These are phyloP conservation scores for Trametes villosa DNA, from an alignment of 768 basidiomycete genomes.

Conservation along the genomic window DNA sequence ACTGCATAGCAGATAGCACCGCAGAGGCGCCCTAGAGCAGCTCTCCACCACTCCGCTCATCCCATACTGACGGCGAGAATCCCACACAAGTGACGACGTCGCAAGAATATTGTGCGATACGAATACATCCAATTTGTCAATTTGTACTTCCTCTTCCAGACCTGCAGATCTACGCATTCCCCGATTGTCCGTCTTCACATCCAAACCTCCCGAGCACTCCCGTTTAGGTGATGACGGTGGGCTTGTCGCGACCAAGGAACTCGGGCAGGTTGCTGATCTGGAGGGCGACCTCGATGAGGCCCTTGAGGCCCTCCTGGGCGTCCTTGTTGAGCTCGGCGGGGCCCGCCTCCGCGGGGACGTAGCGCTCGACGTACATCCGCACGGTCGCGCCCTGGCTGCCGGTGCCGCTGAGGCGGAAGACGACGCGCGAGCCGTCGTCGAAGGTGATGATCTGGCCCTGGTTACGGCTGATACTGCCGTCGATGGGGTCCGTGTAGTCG, in stretches of 20 bases:
- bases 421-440: conserved; percentile 89
- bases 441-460: conserved; percentile 96
- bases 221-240: conserved; percentile 88
- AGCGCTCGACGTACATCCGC: conserved; percentile 94
- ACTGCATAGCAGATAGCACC: no score
- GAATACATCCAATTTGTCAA: conserved; percentile 20
- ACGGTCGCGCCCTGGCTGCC: conserved; percentile 97
- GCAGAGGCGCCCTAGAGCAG: no score
- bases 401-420: conserved; percentile 95
- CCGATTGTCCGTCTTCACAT: not conserved
- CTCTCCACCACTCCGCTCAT: no score
- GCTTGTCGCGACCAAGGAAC: conserved; percentile 85
- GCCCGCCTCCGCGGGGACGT: conserved; percentile 72
- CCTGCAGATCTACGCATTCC: conserved; percentile 14
- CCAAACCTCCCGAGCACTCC: not conserved
- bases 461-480: conserved; percentile 88
- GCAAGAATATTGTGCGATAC: conserved; percentile 3
- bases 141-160: conserved; percentile 3
- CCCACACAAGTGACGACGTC: not conserved
- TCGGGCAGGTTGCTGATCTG: conserved; percentile 82
- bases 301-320: conserved; percentile 89
- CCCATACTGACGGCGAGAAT: not conserved
- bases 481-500: conserved; percentile 98
- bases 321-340: conserved; percentile 70
- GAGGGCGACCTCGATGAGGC: conserved; percentile 94